These are phyloP conservation scores for Aspergillus udagawae DNA, from an alignment of 2,329 filamentous ascomycete genomes.

Conservation along the genomic window DNA sequence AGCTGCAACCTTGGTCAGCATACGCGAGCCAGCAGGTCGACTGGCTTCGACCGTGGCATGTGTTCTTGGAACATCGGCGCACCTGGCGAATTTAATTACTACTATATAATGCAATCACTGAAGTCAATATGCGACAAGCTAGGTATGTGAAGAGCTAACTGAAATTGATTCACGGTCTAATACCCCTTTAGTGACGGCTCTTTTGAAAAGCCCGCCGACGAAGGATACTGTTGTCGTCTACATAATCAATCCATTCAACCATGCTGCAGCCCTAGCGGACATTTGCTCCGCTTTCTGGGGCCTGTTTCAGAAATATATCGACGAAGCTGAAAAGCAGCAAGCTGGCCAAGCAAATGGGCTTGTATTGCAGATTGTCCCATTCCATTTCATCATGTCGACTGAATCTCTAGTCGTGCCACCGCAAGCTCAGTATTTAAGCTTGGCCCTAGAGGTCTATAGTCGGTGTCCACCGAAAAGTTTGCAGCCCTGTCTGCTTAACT, in stretches of 20 bases:
- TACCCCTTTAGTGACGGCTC: constrained; percentile 28
- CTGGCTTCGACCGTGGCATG: constrained; percentile 37
- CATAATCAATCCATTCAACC: constrained; percentile 54
- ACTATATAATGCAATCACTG: constrained; percentile 32
- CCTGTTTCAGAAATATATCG: constrained; percentile 53
- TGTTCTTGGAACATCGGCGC: constrained; percentile 31
- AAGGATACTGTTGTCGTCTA: constrained; percentile 53
- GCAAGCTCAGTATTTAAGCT: constrained; percentile 44
- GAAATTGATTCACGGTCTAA: neutral
- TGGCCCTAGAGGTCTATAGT: constrained; percentile 57
- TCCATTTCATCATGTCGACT: constrained; percentile 51
- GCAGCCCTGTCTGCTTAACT: constrained; percentile 38
- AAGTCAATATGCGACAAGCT: constrained; percentile 33
- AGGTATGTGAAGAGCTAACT: constrained; percentile 24
- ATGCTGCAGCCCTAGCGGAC: constrained; percentile 44
- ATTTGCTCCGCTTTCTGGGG: constrained; percentile 56
- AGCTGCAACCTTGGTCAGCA: constrained; percentile 55
- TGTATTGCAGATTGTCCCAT: constrained; percentile 56
- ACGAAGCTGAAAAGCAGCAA: constrained; percentile 31
- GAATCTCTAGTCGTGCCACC: constrained; percentile 50
- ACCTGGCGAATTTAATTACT: constrained; percentile 26
- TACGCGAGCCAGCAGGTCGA: constrained; percentile 38
- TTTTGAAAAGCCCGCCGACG: constrained; percentile 30
- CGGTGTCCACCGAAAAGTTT: constrained; percentile 49
- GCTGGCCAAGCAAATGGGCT: constrained; percentile 43